phyloP scores from a whole-genome alignment of 805 yeast species.

The Yamadazyma philogaea region DNA sequence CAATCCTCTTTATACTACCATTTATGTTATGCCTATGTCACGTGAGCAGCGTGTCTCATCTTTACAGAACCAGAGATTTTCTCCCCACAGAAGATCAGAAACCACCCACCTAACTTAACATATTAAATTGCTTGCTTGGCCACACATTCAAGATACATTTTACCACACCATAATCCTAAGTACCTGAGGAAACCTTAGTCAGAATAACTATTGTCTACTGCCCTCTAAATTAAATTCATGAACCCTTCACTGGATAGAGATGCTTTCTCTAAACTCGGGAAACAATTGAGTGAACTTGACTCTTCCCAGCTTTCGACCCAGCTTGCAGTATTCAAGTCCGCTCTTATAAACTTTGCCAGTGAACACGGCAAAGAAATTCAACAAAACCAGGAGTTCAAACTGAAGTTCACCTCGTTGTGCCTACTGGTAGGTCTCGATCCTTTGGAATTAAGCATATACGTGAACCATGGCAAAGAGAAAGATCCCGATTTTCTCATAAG shows the following conservation, averaged over 20 bases:
- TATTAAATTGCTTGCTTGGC: too few relatives aligned
- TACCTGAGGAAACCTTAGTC: too few relatives aligned
- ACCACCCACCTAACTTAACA: too few relatives aligned
- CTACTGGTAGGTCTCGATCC: conserved; percentile 84
- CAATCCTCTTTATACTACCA: not conserved
- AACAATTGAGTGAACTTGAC: conserved; percentile 49
- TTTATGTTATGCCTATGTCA: not conserved
- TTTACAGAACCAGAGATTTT: not conserved
- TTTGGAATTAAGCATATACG: conserved; percentile 37
- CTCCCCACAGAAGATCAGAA: not conserved
- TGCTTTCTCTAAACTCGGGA: conserved; percentile 50
- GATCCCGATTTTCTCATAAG: conserved; percentile 59
- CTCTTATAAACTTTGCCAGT: conserved; percentile 69
- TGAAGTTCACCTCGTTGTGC: conserved; percentile 74
- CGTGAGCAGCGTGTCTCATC: not conserved
- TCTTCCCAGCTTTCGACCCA: conserved; percentile 65
- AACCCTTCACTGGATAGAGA: conserved; percentile 17
- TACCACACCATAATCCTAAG: too few relatives aligned
- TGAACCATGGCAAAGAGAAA: conserved; percentile 28
- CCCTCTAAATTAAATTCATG: too few relatives aligned
- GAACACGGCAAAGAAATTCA: conserved; percentile 68
- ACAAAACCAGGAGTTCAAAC: conserved; percentile 60
- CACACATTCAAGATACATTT: too few relatives aligned
- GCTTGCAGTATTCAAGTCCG: conserved; percentile 70
- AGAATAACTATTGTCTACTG: too few relatives aligned